A percentile compares a stretch with the other conserved stretches of the same genome.
Evolutionary conservation across 1,284 basidiomycete species (phyloP).

Genomic region (Ceratobasidium sp.): DNA sequence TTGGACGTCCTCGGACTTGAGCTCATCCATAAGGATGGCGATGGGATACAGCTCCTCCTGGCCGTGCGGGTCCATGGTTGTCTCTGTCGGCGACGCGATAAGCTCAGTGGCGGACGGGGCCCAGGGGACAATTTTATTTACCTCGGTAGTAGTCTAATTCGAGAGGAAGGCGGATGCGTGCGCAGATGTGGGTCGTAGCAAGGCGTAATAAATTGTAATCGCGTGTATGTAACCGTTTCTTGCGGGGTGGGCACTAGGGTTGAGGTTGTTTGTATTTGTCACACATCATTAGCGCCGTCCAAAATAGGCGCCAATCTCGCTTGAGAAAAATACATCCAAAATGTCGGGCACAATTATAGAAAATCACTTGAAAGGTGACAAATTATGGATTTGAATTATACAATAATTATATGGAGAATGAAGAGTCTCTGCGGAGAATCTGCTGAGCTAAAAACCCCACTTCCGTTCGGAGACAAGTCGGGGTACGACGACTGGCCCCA

Average conservation of each 20-base stretch:
- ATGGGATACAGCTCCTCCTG: conserved; percentile 49
- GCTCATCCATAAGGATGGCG: conserved; percentile 86
- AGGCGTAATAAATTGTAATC: conserved; percentile 40
- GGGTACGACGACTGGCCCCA: not conserved
- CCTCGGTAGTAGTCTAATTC: conserved; percentile 35
- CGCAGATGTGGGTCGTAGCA: conserved; percentile 25
- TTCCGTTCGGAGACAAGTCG: no score
- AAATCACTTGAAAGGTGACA: not conserved
- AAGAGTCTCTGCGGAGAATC: not conserved
- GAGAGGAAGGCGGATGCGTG: conserved; percentile 32
- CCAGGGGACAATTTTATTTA: conserved; percentile 10
- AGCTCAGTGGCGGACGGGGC: conserved; percentile 1
- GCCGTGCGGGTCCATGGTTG: conserved; percentile 39
- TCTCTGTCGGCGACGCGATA: conserved; percentile 29
- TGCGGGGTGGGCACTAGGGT: conserved; percentile 35
- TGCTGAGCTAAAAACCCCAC: no score
- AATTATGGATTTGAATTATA: no score
- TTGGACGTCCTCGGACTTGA: conserved; percentile 92
- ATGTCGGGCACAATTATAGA: no score
- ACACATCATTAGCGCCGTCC: conserved; percentile 11
- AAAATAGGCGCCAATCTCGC: conserved; percentile 19
- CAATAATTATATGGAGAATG: no score
- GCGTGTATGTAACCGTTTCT: conserved; percentile 33
- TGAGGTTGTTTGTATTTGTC: conserved; percentile 41
- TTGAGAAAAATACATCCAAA: no score